These are phyloP conservation scores for Boletellus ananas DNA, from an alignment of 768 basidiomycete species.

Conservation along the genomic window DNA sequence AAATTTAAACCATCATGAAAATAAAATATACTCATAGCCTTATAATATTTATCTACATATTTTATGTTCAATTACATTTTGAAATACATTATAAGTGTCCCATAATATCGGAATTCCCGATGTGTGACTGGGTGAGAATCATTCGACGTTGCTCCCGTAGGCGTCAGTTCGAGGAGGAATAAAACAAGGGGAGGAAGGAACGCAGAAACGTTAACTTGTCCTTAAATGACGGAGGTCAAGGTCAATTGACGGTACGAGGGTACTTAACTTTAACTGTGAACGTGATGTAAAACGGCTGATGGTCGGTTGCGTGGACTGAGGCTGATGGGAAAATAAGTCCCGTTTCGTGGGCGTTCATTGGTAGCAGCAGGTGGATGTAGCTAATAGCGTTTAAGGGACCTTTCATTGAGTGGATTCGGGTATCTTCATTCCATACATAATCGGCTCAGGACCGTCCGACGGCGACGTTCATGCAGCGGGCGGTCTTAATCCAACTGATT, in stretches of 20 bases:
- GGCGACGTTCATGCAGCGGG: constrained; percentile 1
- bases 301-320: constrained; percentile 30
- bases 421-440: constrained; percentile 2
- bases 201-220: constrained; percentile 14
- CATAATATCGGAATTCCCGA: no score
- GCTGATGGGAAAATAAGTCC: constrained; percentile 17
- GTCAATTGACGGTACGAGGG: constrained; percentile 16
- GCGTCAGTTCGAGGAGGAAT: constrained; percentile 5
- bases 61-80: no score
- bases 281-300: constrained; percentile 35
- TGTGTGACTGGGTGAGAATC: constrained; percentile 30
- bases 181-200: constrained; percentile 7
- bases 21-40: no score
- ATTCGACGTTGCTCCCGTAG: constrained; percentile 20
- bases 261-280: constrained; percentile 28
- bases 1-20: no score
- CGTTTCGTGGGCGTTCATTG: constrained; percentile 16
- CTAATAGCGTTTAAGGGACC: constrained; percentile 32
- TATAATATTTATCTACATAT: no score
- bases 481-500: no score
- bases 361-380: constrained; percentile 18
- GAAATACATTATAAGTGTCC: no score
- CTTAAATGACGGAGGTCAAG: constrained; percentile 29
- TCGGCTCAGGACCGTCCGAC: background rate
- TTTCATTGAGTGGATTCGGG: constrained; percentile 6